These are phyloP conservation scores for Ascochyta rabiei DNA, from an alignment of 2,329 filamentous ascomycete species.

Conservation along the genomic window DNA sequence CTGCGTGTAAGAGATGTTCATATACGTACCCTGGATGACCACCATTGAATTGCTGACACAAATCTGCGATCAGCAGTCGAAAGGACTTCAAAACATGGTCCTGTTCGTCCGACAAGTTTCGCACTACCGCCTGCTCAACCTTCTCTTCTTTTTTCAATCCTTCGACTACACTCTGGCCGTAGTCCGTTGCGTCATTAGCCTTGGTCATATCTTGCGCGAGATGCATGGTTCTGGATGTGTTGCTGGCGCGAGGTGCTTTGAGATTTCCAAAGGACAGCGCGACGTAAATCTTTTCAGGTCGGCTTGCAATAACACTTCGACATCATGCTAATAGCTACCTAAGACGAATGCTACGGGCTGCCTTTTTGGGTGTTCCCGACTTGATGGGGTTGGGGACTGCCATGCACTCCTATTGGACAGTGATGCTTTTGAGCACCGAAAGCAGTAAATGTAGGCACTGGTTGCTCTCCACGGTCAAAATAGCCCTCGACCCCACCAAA, in stretches of 20 bases:
- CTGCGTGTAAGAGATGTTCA: neutral
- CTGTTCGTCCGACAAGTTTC: conserved; percentile 40
- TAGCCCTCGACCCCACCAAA: conserved; percentile 4
- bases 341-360: conserved; percentile 3
- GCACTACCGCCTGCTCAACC: conserved; percentile 23
- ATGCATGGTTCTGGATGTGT: conserved; percentile 18
- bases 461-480: neutral
- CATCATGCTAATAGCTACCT: neutral
- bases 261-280: neutral
- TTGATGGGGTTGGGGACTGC: neutral
- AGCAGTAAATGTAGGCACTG: conserved; percentile 7
- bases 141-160: conserved; percentile 33
- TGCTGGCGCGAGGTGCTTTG: neutral
- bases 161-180: conserved; percentile 33
- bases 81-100: conserved; percentile 66
- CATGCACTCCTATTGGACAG: conserved; percentile 4
- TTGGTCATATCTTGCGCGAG: conserved; percentile 20
- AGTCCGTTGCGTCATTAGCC: conserved; percentile 24
- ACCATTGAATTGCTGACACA: conserved; percentile 73
- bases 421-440: neutral
- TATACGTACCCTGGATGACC: conserved; percentile 67
- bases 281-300: conserved; percentile 7
- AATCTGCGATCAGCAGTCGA: conserved; percentile 67
- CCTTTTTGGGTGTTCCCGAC: conserved; percentile 3
- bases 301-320: neutral